These are phyloP conservation scores for Solanum lignicaule DNA, from an alignment of 257 asterid genomes.

Conservation along the genomic window DNA sequence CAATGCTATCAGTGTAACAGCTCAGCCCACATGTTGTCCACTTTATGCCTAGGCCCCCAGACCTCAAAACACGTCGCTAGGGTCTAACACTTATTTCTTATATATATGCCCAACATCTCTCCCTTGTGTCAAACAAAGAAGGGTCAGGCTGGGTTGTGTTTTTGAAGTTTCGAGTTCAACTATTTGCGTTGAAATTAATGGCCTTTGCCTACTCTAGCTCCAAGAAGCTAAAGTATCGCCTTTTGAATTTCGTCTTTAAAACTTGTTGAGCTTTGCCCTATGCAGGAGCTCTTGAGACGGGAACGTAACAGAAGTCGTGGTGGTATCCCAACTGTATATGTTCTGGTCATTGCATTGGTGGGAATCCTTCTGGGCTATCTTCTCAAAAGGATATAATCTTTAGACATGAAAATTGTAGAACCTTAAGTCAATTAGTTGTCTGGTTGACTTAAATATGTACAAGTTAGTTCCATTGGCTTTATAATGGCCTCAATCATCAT, in stretches of 20 bases:
- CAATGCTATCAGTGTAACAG: background rate
- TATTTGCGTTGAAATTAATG: background rate
- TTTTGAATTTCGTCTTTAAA: background rate
- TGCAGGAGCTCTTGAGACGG: conserved; percentile 69
- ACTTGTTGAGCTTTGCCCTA: background rate
- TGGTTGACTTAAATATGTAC: conserved; percentile 28
- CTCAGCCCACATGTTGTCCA: background rate
- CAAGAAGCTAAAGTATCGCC: background rate
- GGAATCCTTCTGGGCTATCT: conserved; percentile 73
- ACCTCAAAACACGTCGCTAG: background rate
- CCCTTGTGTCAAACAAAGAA: background rate
- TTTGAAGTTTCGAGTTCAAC: background rate
- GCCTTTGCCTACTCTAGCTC: background rate
- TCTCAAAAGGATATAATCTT: conserved; percentile 46
- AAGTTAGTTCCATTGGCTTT: conserved; percentile 27
- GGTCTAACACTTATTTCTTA: background rate
- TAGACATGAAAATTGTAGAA: conserved; percentile 26
- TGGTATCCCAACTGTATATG: conserved; percentile 60
- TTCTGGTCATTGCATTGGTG: conserved; percentile 50
- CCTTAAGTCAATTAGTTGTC: conserved; percentile 22
- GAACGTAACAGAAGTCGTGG: conserved; percentile 39
- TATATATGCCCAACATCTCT: background rate
- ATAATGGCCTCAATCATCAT: conserved; percentile 27
- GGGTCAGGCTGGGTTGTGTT: background rate
- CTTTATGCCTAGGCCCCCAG: background rate